Conservation (phyloP, 768 basidiomycete species). For the Boletellus ananas region DNA sequence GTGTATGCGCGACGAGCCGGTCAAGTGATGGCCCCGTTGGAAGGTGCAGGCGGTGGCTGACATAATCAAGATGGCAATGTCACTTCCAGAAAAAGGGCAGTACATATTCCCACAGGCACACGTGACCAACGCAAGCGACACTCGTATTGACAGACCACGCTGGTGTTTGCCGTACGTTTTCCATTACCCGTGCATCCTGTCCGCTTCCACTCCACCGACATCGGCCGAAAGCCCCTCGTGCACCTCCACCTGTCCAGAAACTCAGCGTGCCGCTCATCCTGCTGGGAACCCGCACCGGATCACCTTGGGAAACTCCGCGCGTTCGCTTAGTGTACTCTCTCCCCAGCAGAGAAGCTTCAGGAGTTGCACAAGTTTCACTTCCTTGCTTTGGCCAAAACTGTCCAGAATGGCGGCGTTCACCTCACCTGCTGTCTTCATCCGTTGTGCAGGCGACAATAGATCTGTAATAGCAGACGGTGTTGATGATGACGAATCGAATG, state of each 20-base stretch:
- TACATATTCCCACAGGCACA: constrained; percentile 1
- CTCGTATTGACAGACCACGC: background rate
- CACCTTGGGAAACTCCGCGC: constrained; percentile 78
- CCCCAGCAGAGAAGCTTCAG: constrained; percentile 88
- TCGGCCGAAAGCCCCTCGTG: constrained; percentile 20
- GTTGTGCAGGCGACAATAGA: constrained; percentile 79
- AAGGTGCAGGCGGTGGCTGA: constrained; percentile 26
- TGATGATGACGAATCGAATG: constrained; percentile 62
- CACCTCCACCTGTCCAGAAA: constrained; percentile 29
- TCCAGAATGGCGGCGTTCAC: constrained; percentile 95
- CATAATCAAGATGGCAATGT: constrained; percentile 28
- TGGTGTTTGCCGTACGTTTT: constrained; percentile 1
- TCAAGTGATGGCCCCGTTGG: constrained; percentile 26
- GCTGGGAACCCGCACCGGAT: constrained; percentile 17
- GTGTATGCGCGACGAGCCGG: constrained; percentile 28
- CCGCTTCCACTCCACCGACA: constrained; percentile 14
- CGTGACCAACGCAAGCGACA: constrained; percentile 10
- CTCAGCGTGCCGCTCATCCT: constrained; percentile 25
- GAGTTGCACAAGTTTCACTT: constrained; percentile 83
- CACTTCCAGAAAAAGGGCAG: constrained; percentile 4
- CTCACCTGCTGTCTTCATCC: constrained; percentile 92
- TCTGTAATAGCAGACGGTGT: constrained; percentile 65
- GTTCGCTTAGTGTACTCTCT: constrained; percentile 71
- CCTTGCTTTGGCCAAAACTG: constrained; percentile 85
- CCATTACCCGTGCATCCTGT: constrained; percentile 23